Evolutionary conservation across 176 grass and related monocot species (phyloP).

Genomic region (Melocanna baccifera): DNA sequence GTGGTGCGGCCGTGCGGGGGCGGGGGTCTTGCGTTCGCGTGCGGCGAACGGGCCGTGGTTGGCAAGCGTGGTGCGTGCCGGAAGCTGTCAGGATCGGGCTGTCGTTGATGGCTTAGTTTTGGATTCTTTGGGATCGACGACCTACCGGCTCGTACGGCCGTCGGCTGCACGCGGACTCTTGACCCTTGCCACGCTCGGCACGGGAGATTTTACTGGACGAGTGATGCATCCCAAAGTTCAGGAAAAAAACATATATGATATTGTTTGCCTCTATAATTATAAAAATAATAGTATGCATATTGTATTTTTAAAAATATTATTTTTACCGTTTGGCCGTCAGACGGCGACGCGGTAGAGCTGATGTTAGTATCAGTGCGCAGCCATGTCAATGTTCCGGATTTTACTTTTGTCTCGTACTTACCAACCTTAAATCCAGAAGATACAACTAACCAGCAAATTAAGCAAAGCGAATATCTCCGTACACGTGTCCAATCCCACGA

Average conservation of each 20-base stretch:
- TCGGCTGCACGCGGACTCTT: not conserved
- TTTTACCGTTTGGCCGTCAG: too few species aligned
- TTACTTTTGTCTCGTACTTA: slow-evolving; percentile 7
- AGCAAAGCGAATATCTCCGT: slow-evolving; percentile 6
- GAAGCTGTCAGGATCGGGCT: not conserved
- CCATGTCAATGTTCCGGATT: not conserved
- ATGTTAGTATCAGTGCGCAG: not conserved
- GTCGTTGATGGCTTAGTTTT: not conserved
- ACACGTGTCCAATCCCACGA: not conserved
- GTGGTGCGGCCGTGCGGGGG: not conserved
- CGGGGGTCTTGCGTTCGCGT: not conserved
- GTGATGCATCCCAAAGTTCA: too few species aligned
- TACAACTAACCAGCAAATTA: not conserved
- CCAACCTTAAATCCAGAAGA: slow-evolving; percentile 22
- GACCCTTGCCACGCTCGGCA: not conserved
- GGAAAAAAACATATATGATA: too few species aligned
- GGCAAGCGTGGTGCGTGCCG: not conserved
- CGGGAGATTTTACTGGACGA: not conserved
- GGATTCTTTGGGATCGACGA: not conserved
- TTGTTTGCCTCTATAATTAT: too few species aligned
- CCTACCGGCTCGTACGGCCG: not conserved
- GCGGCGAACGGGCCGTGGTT: not conserved
- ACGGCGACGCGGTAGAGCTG: too few species aligned
- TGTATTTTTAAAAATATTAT: too few species aligned
- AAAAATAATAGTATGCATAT: too few species aligned